Conservation (phyloP, 257 asterid genomes). For the Nicotiana noctiflora region DNA sequence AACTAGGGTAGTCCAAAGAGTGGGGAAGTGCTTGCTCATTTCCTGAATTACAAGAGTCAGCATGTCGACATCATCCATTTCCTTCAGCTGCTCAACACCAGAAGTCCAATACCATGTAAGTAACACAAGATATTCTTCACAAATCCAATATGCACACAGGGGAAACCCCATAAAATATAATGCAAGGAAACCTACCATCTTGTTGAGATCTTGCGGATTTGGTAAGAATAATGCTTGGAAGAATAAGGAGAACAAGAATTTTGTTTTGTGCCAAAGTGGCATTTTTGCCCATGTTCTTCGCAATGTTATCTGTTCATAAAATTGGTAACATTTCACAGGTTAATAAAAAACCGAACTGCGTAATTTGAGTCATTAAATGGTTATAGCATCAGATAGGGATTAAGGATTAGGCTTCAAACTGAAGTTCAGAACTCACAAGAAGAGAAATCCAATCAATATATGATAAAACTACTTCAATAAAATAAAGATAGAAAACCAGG, state of each 20-base stretch:
- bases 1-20: slow-evolving; percentile 92
- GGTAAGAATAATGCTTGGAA: slow-evolving; percentile 91
- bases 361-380: neutral
- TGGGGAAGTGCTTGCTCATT: slow-evolving; percentile 87
- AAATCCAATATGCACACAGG: neutral
- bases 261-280: slow-evolving; percentile 94
- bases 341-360: neutral
- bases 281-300: slow-evolving; percentile 81
- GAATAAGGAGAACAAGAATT: slow-evolving; percentile 52
- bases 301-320: slow-evolving; percentile 52
- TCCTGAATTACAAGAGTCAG: slow-evolving; percentile 85
- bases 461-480: neutral
- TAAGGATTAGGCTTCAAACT: neutral
- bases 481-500: neutral
- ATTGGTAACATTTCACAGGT: neutral
- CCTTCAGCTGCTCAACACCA: slow-evolving; percentile 72
- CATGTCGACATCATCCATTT: slow-evolving; percentile 92
- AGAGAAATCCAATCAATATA: neutral
- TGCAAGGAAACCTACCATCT: slow-evolving; percentile 40
- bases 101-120: slow-evolving; percentile 6
- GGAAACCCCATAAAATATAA: neutral
- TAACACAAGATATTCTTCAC: neutral
- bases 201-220: slow-evolving; percentile 51
- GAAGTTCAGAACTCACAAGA: neutral
- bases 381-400: neutral